phyloP scores from a whole-genome alignment of 495 filamentous ascomycete species.

The Aspergillus taichungensis region DNA sequence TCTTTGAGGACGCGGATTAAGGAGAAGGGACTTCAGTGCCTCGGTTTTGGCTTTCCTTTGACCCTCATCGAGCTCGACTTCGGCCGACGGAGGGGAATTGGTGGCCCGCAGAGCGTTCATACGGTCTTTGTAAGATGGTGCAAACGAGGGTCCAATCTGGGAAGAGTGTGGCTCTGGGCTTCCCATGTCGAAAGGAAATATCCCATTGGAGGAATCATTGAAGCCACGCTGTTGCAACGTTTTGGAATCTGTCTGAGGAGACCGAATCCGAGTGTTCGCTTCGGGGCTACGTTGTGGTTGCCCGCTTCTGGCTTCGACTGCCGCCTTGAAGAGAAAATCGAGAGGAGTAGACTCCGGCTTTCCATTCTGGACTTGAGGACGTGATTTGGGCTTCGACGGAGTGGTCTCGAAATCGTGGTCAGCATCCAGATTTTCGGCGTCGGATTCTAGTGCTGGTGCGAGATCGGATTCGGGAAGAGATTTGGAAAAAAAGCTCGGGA shows the following conservation, averaged over 20 bases:
- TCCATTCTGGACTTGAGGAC: conserved; percentile 14
- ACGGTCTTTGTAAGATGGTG: conserved; percentile 56
- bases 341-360: conserved; percentile 63
- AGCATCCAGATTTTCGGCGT: conserved; percentile 28
- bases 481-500: conserved; percentile 86
- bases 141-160: conserved; percentile 54
- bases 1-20: conserved; percentile 37
- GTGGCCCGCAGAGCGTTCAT: conserved; percentile 47
- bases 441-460: conserved; percentile 27
- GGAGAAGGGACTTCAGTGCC: conserved; percentile 39
- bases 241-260: conserved; percentile 31
- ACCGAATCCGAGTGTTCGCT: conserved; percentile 24
- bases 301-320: conserved; percentile 51
- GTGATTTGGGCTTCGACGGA: conserved; percentile 33
- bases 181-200: conserved; percentile 63
- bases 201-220: conserved; percentile 37
- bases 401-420: conserved; percentile 29
- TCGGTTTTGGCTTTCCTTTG: conserved; percentile 36
- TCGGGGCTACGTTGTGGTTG: conserved; percentile 37
- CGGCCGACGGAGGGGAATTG: conserved; percentile 15
- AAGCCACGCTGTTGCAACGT: conserved; percentile 19
- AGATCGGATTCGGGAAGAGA: conserved; percentile 54
- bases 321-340: conserved; percentile 81
- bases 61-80: conserved; percentile 23
- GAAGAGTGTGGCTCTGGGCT: conserved; percentile 33